These are phyloP conservation scores for Sugiyamaella pinicola DNA, from an alignment of 1,139 yeast genomes.

Conservation along the genomic window DNA sequence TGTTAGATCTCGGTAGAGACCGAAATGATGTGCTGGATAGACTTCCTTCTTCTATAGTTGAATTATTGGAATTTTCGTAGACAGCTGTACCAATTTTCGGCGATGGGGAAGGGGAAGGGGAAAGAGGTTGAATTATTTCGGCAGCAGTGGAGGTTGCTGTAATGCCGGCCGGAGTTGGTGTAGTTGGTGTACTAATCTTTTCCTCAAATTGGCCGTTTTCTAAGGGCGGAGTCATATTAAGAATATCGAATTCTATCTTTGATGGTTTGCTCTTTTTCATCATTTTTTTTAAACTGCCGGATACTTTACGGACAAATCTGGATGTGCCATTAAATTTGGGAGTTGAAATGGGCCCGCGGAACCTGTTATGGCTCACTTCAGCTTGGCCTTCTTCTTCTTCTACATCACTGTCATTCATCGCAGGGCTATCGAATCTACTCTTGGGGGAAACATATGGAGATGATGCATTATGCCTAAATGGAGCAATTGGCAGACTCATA, in stretches of 20 bases:
- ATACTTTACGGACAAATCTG: conserved; percentile 26
- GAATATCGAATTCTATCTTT: conserved; percentile 22
- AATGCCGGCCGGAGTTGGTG: neutral
- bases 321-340: conserved; percentile 20
- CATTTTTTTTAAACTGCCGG: conserved; percentile 27
- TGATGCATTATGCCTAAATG: neutral
- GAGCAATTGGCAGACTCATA: conserved; percentile 6
- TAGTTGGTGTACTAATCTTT: neutral
- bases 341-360: neutral
- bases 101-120: neutral
- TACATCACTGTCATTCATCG: conserved; percentile 4
- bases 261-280: conserved; percentile 23
- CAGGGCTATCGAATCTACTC: conserved; percentile 7
- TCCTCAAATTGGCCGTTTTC: conserved; percentile 10
- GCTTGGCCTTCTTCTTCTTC: neutral
- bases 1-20: conserved; percentile 20
- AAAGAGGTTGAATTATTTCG: too few species aligned
- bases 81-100: conserved; percentile 16
- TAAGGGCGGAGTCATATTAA: conserved; percentile 22
- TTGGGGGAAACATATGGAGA: neutral
- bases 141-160: neutral
- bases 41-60: conserved; percentile 21
- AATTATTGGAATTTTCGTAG: conserved; percentile 21
- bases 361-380: neutral
- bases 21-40: conserved; percentile 20